Evolutionary conservation across 345 rosid species (phyloP).

Genomic region (Lepidium africanum): DNA sequence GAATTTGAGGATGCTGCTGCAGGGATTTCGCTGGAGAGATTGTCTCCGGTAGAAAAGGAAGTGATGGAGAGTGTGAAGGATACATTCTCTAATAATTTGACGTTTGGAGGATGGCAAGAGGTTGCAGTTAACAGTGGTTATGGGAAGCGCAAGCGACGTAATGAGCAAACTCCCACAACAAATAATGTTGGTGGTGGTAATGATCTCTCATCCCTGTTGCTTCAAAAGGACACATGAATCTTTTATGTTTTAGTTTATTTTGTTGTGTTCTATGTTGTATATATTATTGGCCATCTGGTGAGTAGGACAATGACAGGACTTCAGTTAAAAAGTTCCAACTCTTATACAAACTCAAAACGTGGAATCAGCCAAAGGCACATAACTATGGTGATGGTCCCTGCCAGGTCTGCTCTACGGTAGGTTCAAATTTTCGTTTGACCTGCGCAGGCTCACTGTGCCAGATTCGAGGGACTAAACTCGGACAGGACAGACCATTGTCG

Average conservation of each 20-base stretch:
- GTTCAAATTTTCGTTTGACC: no score
- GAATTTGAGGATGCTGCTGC: slow-evolving; percentile 33
- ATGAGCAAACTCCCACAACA: slow-evolving; percentile 15
- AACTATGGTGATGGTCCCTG: not conserved
- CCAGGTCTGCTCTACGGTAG: no score
- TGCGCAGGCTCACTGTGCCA: no score
- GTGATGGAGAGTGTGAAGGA: slow-evolving; percentile 29
- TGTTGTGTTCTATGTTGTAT: not conserved
- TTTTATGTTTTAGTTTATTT: not conserved
- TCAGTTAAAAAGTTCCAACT: not conserved
- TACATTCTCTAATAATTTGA: slow-evolving; percentile 17
- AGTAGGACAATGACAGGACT: not conserved
- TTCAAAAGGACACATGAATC: slow-evolving; percentile 22
- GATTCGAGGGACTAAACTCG: no score
- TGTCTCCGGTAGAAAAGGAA: slow-evolving; percentile 31
- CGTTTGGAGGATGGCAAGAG: slow-evolving; percentile 33
- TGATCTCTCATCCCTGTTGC: slow-evolving; percentile 22
- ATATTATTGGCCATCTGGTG: not conserved
- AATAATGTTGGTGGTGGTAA: not conserved
- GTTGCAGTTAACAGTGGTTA: slow-evolving; percentile 24
- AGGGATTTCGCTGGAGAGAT: slow-evolving; percentile 7
- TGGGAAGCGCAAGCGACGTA: slow-evolving; percentile 27
- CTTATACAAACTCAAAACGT: not conserved
- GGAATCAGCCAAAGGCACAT: not conserved
- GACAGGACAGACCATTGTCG: no score